Evolutionary conservation across 306 rosid genomes (phyloP).

Genomic region (Vicia sativa): DNA sequence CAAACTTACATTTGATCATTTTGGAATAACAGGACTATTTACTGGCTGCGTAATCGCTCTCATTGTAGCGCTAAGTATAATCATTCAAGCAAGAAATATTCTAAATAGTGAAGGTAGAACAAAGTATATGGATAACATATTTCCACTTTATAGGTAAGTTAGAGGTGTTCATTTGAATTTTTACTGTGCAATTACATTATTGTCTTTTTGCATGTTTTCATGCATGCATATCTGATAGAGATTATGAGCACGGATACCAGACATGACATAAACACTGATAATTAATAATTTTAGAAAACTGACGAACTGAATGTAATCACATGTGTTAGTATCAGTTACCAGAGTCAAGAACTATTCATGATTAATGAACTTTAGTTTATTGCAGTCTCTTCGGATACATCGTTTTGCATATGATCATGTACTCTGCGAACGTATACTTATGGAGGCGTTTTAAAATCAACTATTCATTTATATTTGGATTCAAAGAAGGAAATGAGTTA

Average conservation of each 20-base stretch:
- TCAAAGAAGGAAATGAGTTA: constrained; percentile 73
- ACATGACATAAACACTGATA: neutral
- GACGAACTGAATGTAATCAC: neutral
- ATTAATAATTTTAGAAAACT: neutral
- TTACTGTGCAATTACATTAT: neutral
- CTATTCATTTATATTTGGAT: constrained; percentile 73
- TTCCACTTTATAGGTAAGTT: constrained; percentile 68
- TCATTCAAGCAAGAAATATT: constrained; percentile 63
- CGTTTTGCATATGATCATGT: constrained; percentile 42
- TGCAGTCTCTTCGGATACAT: constrained; percentile 77
- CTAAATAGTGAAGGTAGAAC: constrained; percentile 38
- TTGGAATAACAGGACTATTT: constrained; percentile 27
- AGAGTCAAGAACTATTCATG: neutral
- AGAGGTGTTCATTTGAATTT: neutral
- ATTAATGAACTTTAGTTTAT: constrained; percentile 28
- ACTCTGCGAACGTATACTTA: constrained; percentile 51
- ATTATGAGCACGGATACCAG: neutral
- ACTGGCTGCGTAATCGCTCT: constrained; percentile 43
- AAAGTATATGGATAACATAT: constrained; percentile 48
- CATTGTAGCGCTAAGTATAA: constrained; percentile 46
- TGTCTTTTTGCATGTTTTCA: neutral
- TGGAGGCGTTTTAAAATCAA: constrained; percentile 81
- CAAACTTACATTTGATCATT: neutral
- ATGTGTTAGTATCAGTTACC: neutral
- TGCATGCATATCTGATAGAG: neutral